Evolutionary conservation across 179 eudicot species (phyloP).

Genomic region (Nepenthes alata): DNA sequence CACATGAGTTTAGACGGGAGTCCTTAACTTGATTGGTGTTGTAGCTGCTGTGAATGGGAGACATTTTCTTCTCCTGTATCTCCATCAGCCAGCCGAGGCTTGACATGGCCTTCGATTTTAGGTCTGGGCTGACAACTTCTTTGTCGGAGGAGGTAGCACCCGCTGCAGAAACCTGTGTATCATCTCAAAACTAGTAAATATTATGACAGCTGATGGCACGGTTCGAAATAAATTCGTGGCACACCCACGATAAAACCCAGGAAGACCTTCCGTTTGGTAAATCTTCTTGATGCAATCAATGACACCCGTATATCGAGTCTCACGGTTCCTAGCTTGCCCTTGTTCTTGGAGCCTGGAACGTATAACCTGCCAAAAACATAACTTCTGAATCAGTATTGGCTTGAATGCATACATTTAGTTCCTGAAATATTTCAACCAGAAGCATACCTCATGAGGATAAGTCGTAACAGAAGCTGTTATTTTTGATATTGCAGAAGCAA

Average conservation of each 20-base stretch:
- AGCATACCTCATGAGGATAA: conserved; percentile 79
- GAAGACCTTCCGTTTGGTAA: conserved; percentile 49
- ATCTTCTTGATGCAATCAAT: conserved; percentile 70
- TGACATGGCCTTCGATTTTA: conserved; percentile 14
- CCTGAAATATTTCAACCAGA: not conserved
- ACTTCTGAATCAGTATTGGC: not conserved
- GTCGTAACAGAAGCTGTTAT: conserved; percentile 66
- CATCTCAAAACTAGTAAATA: conserved; percentile 87
- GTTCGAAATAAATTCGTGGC: conserved; percentile 80
- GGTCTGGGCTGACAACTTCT: conserved; percentile 11
- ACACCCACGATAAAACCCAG: conserved; percentile 88
- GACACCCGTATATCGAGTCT: conserved; percentile 52
- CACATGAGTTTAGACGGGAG: conserved; percentile 11
- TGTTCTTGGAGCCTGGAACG: conserved; percentile 91
- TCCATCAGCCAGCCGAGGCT: conserved; percentile 5
- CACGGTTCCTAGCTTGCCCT: conserved; percentile 43
- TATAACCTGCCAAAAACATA: conserved; percentile 44
- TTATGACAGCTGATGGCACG: conserved; percentile 84
- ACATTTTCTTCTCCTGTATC: conserved; percentile 11
- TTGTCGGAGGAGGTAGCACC: conserved; percentile 26
- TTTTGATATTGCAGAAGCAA: conserved; percentile 76
- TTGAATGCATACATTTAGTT: not conserved
- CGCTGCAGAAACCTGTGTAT: conserved; percentile 45
- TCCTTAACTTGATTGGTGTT: conserved; percentile 11
- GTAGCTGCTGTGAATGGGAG: conserved; percentile 10